Base-by-base conservation (phyloP, 2,329 filamentous ascomycete genomes). In the Xylariaceae sp. region DNA sequence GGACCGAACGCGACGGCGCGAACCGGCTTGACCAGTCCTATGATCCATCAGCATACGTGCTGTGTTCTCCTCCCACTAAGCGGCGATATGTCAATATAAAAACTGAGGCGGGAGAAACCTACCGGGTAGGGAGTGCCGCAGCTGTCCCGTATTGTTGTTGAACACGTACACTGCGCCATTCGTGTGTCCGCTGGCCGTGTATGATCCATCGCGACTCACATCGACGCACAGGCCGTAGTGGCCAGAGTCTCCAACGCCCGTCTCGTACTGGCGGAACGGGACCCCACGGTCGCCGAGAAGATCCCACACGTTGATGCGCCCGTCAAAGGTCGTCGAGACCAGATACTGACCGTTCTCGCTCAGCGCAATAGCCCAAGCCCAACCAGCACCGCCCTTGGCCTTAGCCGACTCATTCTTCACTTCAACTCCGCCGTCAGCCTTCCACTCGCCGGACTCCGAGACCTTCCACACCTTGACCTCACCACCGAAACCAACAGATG, bases 121-220 rank as follows among this genome's bases (percentile, higher is more conserved):
- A 89, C 89, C 88, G 57, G 90, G 87, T 23, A 99, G 79, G 6
- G 91, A 94, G 74, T 96, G 93, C 10, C 90, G 80, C 67, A 99
- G 84, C 56, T 90, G 85, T 2, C 90, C 90, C 0, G 89, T 91
- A 67, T 92, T 88, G 69, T 96, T 97, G 78, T 92, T 92, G 80
- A 97, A 99, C 62, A 99, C 86, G 76, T 97, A 97, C 63, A 97
- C 84, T 10, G 86, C 87, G 13, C 94, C 94, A 69, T 89, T 96
- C 73, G 96, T 89, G 75, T 99, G 93, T 0, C 94, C 94, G 55
- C 89, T 95, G 3, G 92, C 93, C 35, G 92, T 95, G 73, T 91
- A 88, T 63, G 84, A 87, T 56, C 92, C 93, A 73, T 99, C 89
- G 17, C 78, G 75, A 67, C 84, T 87, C 72, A 97, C 75, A 72